Conservation (phyloP, 1,284 basidiomycete genomes). For the Ganoderma multipileum region DNA sequence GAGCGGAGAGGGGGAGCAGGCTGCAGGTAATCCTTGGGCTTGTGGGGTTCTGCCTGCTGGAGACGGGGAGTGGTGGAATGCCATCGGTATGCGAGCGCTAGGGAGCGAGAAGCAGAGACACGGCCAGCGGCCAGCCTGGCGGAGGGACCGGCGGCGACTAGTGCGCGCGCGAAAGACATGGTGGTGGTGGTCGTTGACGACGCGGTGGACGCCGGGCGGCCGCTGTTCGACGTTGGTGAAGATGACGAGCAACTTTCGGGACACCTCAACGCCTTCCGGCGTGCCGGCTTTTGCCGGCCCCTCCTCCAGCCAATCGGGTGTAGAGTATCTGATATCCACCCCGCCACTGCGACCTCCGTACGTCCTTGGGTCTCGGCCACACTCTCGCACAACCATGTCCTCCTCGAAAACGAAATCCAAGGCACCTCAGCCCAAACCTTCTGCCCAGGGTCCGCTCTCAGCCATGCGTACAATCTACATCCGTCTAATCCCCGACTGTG, state of each 20-base stretch:
- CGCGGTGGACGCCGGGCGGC: slow-evolving; percentile 32
- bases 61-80: slow-evolving; percentile 43
- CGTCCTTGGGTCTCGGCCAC: not conserved
- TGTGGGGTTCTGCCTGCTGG: slow-evolving; percentile 27
- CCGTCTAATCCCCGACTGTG: slow-evolving; percentile 35
- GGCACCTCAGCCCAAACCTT: slow-evolving; percentile 46
- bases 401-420: slow-evolving; percentile 60
- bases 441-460: slow-evolving; percentile 68
- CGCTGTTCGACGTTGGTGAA: slow-evolving; percentile 31
- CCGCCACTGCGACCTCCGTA: slow-evolving; percentile 12
- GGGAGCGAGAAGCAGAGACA: slow-evolving; percentile 38
- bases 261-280: slow-evolving; percentile 41
- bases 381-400: slow-evolving; percentile 39
- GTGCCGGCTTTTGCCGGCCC: slow-evolving; percentile 38
- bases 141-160: slow-evolving; percentile 36
- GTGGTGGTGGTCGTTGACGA: slow-evolving; percentile 35
- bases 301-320: slow-evolving; percentile 58
- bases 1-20: slow-evolving; percentile 28
- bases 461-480: not conserved
- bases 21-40: slow-evolving; percentile 23
- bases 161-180: slow-evolving; percentile 56
- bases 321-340: slow-evolving; percentile 44
- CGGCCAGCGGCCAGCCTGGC: slow-evolving; percentile 42
- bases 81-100: slow-evolving; percentile 54
- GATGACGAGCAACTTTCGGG: slow-evolving; percentile 33